Evolutionary conservation across 1,284 basidiomycete genomes (phyloP).

Genomic region (Irpex sp.): DNA sequence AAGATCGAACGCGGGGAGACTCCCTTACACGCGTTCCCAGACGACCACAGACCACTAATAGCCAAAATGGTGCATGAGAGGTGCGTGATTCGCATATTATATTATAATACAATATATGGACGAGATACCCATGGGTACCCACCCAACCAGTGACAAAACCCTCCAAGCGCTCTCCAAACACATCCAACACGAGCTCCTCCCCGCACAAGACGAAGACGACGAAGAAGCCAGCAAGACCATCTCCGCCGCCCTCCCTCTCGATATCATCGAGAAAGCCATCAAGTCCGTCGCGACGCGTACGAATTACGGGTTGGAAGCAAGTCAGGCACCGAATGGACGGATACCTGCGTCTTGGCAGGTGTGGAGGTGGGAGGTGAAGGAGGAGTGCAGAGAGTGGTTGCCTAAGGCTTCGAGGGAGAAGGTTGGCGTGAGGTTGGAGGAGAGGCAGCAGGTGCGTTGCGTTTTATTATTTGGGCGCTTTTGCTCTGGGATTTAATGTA

Average conservation of each 20-base stretch:
- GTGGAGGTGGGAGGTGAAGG: conserved; percentile 88
- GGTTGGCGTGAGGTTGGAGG: conserved; percentile 56
- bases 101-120: too few relatives aligned
- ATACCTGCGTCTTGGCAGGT: conserved; percentile 58
- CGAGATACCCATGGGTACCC: neutral
- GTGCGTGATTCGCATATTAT: conserved; percentile 35
- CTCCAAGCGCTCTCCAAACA: conserved; percentile 56
- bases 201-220: conserved; percentile 53
- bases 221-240: conserved; percentile 26
- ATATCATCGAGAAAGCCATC: conserved; percentile 58
- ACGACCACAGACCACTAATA: conserved; percentile 68
- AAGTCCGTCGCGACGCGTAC: conserved; percentile 56
- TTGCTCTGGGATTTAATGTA: neutral
- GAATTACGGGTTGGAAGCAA: conserved; percentile 71
- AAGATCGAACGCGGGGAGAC: conserved; percentile 40
- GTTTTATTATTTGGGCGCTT: conserved; percentile 1
- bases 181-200: conserved; percentile 60
- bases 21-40: conserved; percentile 55
- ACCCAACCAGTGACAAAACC: conserved; percentile 60
- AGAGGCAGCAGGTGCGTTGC: conserved; percentile 59
- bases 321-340: conserved; percentile 20
- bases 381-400: conserved; percentile 55
- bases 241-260: conserved; percentile 38
- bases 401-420: conserved; percentile 69
- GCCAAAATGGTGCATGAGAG: conserved; percentile 82